Evolutionary conservation across 345 rosid species (phyloP).

Genomic region (Turritis glabra): DNA sequence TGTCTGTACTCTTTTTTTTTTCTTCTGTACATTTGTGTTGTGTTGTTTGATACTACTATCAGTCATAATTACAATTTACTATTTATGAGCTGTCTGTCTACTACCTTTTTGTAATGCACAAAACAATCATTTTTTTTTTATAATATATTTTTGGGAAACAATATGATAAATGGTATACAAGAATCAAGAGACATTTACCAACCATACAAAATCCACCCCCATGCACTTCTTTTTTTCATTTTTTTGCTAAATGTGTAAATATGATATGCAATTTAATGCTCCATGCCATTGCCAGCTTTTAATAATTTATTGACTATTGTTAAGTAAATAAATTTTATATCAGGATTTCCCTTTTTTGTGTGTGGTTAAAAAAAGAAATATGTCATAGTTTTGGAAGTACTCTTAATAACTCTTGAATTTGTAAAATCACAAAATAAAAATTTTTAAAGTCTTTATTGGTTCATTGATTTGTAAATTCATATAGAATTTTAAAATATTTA

Average conservation of each 20-base stretch:
- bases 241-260: background rate
- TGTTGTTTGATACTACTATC: background rate
- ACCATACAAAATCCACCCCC: conserved; percentile 27
- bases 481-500: no score
- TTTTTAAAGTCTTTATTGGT: no score
- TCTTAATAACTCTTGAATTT: background rate
- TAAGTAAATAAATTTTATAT: background rate
- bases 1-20: conserved; percentile 14
- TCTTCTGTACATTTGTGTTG: background rate
- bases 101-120: conserved; percentile 7
- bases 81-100: conserved; percentile 40
- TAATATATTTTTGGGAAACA: conserved; percentile 23
- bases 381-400: background rate
- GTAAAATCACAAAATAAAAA: background rate
- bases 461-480: no score
- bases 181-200: conserved; percentile 2
- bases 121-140: background rate
- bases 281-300: conserved; percentile 5
- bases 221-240: background rate
- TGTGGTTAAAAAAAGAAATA: background rate
- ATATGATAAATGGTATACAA: conserved; percentile 13
- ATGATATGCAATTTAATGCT: conserved; percentile 1
- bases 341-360: no score
- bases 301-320: background rate
- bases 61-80: conserved; percentile 25